Evolutionary conservation across 495 filamentous ascomycete species (phyloP).

Genomic region (Penicillium bovifimosum): DNA sequence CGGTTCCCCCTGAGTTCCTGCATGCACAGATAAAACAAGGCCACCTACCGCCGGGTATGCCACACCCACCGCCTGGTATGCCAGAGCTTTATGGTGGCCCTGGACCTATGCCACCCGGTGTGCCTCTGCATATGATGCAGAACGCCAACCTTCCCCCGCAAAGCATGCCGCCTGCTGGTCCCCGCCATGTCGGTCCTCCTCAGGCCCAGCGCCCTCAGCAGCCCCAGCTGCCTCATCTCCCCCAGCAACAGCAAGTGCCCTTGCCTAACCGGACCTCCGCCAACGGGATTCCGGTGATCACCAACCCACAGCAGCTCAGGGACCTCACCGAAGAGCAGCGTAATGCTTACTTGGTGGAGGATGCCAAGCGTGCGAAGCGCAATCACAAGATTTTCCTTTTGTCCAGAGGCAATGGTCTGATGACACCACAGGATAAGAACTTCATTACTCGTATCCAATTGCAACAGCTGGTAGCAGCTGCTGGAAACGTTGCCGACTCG

Average conservation of each 20-base stretch:
- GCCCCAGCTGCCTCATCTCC: slow-evolving; percentile 37
- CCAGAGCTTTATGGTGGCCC: slow-evolving; percentile 43
- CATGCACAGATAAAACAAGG: slow-evolving; percentile 49
- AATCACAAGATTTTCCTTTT: slow-evolving; percentile 97
- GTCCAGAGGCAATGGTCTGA: slow-evolving; percentile 90
- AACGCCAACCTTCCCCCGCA: slow-evolving; percentile 37
- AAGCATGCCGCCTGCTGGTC: slow-evolving; percentile 27
- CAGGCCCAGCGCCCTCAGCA: slow-evolving; percentile 30
- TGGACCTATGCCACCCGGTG: slow-evolving; percentile 35
- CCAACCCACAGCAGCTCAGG: slow-evolving; percentile 67
- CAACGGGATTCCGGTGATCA: slow-evolving; percentile 49
- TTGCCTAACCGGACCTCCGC: slow-evolving; percentile 23
- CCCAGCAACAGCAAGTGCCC: slow-evolving; percentile 25
- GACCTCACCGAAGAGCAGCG: slow-evolving; percentile 75
- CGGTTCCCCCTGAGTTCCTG: slow-evolving; percentile 41
- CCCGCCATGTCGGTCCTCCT: slow-evolving; percentile 27
- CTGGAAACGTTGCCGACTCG: slow-evolving; percentile 74
- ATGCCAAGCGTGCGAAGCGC: slow-evolving; percentile 90
- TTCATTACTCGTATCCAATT: slow-evolving; percentile 97
- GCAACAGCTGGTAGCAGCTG: slow-evolving; percentile 89
- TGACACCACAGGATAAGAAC: slow-evolving; percentile 99
- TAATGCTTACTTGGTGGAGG: slow-evolving; percentile 73
- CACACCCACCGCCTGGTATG: slow-evolving; percentile 44
- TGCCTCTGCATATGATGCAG: slow-evolving; percentile 36
- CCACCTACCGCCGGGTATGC: slow-evolving; percentile 40